These are phyloP conservation scores for Volvariella surrecta DNA, from an alignment of 1,284 basidiomycete genomes.

Conservation along the genomic window DNA sequence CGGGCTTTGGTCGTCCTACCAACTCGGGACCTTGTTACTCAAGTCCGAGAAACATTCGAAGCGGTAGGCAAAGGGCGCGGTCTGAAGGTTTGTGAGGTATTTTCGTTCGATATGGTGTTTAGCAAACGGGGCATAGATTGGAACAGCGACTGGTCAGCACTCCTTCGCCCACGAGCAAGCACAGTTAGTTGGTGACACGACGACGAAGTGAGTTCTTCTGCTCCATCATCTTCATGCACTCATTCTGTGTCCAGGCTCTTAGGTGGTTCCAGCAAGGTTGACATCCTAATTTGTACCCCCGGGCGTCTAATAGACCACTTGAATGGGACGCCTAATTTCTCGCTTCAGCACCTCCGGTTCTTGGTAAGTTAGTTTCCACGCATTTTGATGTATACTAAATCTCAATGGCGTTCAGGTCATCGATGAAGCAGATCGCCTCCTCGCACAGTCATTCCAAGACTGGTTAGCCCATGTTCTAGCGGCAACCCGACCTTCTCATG, in stretches of 20 bases:
- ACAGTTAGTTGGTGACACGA: slow-evolving; percentile 53
- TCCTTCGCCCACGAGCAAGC: slow-evolving; percentile 79
- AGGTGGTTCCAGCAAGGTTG: slow-evolving; percentile 82
- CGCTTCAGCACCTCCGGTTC: slow-evolving; percentile 90
- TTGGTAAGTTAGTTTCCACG: slow-evolving; percentile 46
- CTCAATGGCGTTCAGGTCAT: slow-evolving; percentile 58
- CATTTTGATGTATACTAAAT: neutral
- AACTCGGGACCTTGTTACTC: slow-evolving; percentile 90
- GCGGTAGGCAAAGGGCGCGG: slow-evolving; percentile 78
- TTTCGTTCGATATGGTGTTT: neutral
- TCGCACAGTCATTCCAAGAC: slow-evolving; percentile 94
- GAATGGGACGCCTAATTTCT: slow-evolving; percentile 81
- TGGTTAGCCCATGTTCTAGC: slow-evolving; percentile 82
- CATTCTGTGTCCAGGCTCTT: slow-evolving; percentile 32
- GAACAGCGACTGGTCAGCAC: slow-evolving; percentile 75
- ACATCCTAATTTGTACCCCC: slow-evolving; percentile 93
- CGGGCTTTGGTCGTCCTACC: slow-evolving; percentile 92
- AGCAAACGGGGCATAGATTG: slow-evolving; percentile 43
- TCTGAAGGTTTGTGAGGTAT: slow-evolving; percentile 54
- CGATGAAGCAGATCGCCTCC: slow-evolving; percentile 93
- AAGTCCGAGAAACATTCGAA: slow-evolving; percentile 92
- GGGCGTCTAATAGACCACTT: slow-evolving; percentile 94
- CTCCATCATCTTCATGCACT: neutral
- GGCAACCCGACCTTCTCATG: slow-evolving; percentile 49
- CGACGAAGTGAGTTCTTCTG: slow-evolving; percentile 29